Base-by-base conservation (phyloP, 179 eudicot genomes). In the Sideroxylon spinosum region DNA sequence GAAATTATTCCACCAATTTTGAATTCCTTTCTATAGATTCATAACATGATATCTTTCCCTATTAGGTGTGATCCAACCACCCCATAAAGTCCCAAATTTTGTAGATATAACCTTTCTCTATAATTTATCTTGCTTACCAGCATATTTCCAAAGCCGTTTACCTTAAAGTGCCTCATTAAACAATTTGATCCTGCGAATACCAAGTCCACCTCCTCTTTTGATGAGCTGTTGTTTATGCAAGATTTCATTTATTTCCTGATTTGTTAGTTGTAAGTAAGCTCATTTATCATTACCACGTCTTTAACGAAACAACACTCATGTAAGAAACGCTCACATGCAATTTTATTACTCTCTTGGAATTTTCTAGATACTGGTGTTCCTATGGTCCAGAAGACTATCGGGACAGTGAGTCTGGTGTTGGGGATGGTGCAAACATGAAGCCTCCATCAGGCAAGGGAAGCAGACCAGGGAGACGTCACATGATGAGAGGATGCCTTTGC, bases 381-480 rank as follows among this genome's bases (percentile, higher is more conserved):
- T 84, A 80, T 81, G 86, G 86, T 22, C 86, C 86, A 13, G 86
- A 84, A 74, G 84, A 84, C 62, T 84, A 80, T 74, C 55, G 86
- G 66, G 79, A 80, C 9, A 74, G 57, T 12, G 81, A 80, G 49
- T 68, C 81, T 53, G 72, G 80, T 13, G 57, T 65, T 62, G 83
- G 53, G 52, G 81, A 80, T 72, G 68, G 69, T 75, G 25, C 81
- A 55, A 80, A 81, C 72, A 67, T 56, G 6, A 83, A 80, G 60
- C 86, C 86, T 29, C 77, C 81, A 10, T 76, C 86, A 12, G 86
- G 86, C 7, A 83, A 83, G 74, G 86, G 86, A 74, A 84, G 84
- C 73, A 73, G 86, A 68, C 81, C 84, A 9, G 84, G 83, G 59
- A 80, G 86, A 53, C 80, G 83, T 29, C 86, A 84, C 79, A 80